phyloP scores from a whole-genome alignment of 2,329 filamentous ascomycete genomes.

The Penicillium polonicum region DNA sequence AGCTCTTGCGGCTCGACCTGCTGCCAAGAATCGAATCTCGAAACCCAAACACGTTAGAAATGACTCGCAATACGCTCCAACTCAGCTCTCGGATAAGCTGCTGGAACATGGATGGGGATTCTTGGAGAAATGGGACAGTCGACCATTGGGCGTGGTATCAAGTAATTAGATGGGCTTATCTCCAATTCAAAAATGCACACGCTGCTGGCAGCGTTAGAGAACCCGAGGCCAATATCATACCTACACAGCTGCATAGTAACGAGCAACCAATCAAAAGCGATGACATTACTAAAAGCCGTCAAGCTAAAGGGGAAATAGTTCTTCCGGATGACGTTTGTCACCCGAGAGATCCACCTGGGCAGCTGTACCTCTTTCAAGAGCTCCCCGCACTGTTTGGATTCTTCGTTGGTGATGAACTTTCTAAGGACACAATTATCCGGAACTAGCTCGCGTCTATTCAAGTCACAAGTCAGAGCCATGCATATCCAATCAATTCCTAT shows the following conservation, averaged over 20 bases:
- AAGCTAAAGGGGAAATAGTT: slow-evolving; percentile 6
- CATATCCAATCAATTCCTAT: slow-evolving; percentile 55
- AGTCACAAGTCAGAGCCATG: slow-evolving; percentile 39
- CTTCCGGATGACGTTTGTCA: slow-evolving; percentile 22
- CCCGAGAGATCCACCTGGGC: slow-evolving; percentile 4
- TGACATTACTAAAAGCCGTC: slow-evolving; percentile 11
- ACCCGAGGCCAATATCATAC: background rate
- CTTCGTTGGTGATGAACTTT: slow-evolving; percentile 31
- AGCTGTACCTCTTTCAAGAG: background rate
- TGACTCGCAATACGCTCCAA: background rate
- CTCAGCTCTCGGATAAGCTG: slow-evolving; percentile 23
- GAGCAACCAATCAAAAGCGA: slow-evolving; percentile 8
- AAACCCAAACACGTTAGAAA: slow-evolving; percentile 3
- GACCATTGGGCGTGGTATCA: slow-evolving; percentile 34
- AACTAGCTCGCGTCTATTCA: slow-evolving; percentile 8
- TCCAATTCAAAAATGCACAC: slow-evolving; percentile 5
- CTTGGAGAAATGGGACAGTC: slow-evolving; percentile 32
- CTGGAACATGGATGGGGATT: slow-evolving; percentile 32
- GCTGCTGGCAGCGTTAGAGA: slow-evolving; percentile 24
- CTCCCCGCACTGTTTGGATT: slow-evolving; percentile 19
- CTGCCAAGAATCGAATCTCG: background rate
- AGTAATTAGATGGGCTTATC: slow-evolving; percentile 12
- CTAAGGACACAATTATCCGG: slow-evolving; percentile 23
- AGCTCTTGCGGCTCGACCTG: background rate
- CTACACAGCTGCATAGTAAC: background rate